A percentile compares a stretch with the other conserved stretches of the same genome.
Evolutionary conservation across 768 basidiomycete species (phyloP).

Genomic region (Mycena metata): DNA sequence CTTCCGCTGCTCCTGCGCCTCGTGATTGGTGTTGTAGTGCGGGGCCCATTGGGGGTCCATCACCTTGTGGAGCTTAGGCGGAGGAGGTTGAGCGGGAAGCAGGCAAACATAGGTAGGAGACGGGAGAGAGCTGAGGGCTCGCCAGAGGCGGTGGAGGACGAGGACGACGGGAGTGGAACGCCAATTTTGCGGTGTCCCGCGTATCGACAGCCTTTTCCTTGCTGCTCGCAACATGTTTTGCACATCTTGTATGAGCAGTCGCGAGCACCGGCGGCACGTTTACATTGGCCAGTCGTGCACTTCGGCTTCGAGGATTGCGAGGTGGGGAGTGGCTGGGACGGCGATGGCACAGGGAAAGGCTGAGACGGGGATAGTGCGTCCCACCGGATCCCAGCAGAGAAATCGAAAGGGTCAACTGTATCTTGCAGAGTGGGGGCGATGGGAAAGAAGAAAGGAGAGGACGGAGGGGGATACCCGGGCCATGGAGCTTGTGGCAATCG

Average conservation of each 20-base stretch:
- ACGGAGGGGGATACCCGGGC: too few relatives aligned
- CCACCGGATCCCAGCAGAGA: too few relatives aligned
- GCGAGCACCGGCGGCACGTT: not conserved
- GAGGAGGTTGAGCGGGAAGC: not conserved
- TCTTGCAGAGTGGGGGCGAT: too few relatives aligned
- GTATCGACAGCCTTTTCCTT: constrained; percentile 10
- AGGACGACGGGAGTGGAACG: not conserved
- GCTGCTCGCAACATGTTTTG: constrained; percentile 17
- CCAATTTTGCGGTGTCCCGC: not conserved
- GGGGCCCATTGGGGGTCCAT: not conserved
- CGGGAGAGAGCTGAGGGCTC: constrained; percentile 17
- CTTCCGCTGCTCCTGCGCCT: not conserved
- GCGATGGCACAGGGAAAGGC: not conserved
- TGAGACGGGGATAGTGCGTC: too few relatives aligned
- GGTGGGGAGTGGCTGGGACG: not conserved
- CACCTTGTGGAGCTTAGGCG: not conserved
- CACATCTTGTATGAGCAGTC: constrained; percentile 6
- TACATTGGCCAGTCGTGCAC: not conserved
- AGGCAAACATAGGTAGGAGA: constrained; percentile 9
- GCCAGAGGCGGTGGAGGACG: not conserved
- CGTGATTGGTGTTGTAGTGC: not conserved
- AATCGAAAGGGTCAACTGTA: too few relatives aligned
- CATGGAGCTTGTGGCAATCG: not conserved
- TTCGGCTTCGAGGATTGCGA: constrained; percentile 1
- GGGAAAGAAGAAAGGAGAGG: too few relatives aligned